These are phyloP conservation scores for Nissolia schottii DNA, from an alignment of 306 rosid genomes.

Conservation along the genomic window DNA sequence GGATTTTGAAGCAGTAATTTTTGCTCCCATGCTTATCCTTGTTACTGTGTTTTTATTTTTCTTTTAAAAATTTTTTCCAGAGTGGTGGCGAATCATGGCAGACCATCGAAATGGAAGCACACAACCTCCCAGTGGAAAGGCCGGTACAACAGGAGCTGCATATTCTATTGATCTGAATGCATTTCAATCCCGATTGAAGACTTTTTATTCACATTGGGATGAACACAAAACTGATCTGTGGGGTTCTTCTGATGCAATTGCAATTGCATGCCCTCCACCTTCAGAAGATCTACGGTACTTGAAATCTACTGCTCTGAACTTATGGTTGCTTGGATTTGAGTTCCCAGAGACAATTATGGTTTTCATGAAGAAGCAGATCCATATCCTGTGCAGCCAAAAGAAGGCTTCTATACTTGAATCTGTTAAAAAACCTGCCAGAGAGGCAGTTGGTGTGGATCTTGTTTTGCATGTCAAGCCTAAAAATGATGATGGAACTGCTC, in stretches of 20 bases:
- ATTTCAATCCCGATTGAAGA: slow-evolving; percentile 57
- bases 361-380: slow-evolving; percentile 76
- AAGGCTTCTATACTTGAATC: slow-evolving; percentile 77
- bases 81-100: slow-evolving; percentile 40
- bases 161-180: slow-evolving; percentile 62
- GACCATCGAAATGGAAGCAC: slow-evolving; percentile 76
- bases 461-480: slow-evolving; percentile 74
- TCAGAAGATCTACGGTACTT: slow-evolving; percentile 90
- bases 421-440: slow-evolving; percentile 64
- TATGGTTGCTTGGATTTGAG: slow-evolving; percentile 89
- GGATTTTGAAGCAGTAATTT: background rate
- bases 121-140: slow-evolving; percentile 58
- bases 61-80: background rate
- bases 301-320: slow-evolving; percentile 79
- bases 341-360: slow-evolving; percentile 94
- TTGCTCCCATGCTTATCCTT: background rate
- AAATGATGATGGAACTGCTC: slow-evolving; percentile 69
- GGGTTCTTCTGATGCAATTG: slow-evolving; percentile 73
- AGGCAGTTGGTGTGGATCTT: slow-evolving; percentile 68
- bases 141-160: slow-evolving; percentile 41
- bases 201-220: slow-evolving; percentile 68
- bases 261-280: slow-evolving; percentile 72
- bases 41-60: background rate
- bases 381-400: slow-evolving; percentile 81
- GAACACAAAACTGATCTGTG: slow-evolving; percentile 56